These are phyloP conservation scores for Viola odorata DNA, from an alignment of 345 rosid species.

Conservation along the genomic window DNA sequence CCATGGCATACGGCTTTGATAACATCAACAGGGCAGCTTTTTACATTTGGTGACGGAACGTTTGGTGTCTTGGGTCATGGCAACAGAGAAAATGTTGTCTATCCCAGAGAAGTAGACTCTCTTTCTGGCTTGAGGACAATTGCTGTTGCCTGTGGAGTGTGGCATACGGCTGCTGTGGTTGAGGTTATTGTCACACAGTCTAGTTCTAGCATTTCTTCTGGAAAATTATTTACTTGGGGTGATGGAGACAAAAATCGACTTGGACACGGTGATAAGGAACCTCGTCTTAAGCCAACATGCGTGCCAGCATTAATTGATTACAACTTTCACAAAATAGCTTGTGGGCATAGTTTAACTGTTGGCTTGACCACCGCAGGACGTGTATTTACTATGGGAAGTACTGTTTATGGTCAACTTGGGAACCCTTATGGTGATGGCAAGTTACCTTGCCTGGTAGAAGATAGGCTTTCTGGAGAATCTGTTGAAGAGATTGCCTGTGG, in stretches of 20 bases:
- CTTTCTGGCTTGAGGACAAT: conserved; percentile 75
- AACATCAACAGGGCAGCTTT: conserved; percentile 80
- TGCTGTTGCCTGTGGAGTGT: conserved; percentile 88
- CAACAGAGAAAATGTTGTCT: conserved; percentile 52
- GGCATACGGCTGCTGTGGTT: conserved; percentile 98
- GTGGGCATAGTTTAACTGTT: conserved; percentile 91
- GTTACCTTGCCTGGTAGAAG: conserved; percentile 67
- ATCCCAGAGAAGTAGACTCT: conserved; percentile 87
- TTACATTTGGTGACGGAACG: conserved; percentile 94
- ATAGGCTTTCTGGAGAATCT: conserved; percentile 52
- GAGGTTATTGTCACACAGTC: conserved; percentile 84
- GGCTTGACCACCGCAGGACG: conserved; percentile 75
- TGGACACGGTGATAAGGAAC: conserved; percentile 94
- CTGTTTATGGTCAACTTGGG: conserved; percentile 94
- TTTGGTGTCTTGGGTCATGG: conserved; percentile 97
- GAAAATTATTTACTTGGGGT: conserved; percentile 96
- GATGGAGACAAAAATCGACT: conserved; percentile 94
- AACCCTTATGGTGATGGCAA: conserved; percentile 77
- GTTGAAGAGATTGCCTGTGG: conserved; percentile 92
- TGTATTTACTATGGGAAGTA: conserved; percentile 88
- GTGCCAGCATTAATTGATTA: conserved; percentile 80
- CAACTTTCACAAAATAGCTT: conserved; percentile 71
- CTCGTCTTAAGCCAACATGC: conserved; percentile 86
- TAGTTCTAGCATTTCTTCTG: conserved; percentile 66
- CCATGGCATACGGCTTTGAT: conserved; percentile 96